Evolutionary conservation across 257 asterid species (phyloP), one percentile per base, ranked within the genome.

Genomic region (Fraxinus cuspidata): DNA sequence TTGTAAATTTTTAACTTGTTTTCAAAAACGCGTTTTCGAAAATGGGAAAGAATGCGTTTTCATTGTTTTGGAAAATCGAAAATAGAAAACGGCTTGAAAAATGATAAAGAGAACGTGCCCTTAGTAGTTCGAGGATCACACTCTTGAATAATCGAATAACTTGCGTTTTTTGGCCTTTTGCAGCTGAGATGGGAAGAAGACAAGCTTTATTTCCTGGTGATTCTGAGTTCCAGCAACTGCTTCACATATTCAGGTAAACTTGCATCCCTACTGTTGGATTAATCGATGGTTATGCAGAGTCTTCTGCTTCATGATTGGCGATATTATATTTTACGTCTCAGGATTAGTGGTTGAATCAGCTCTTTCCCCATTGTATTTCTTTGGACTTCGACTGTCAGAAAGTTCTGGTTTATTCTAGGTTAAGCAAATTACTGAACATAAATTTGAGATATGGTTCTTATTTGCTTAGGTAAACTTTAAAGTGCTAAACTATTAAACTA

Each of bases 171-270:
- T 23, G 8, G 72, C 34, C 58, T 74, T 27, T 31, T 81, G 85
- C 87, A 91, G 98, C 98, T 53, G 99, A 94, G 88, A 92, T 94
- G 99, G 97, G 56, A 23, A 85, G 98, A 79, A 88, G 96, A 75
- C 99, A 94, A 81, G 94, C 99, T 13, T 80, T 94, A 79, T 94
- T 94, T 83, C 94, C 97, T 4, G 99, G 99, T 7, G 99, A 94
- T 76, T 92, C 98, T 0, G 99, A 94, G 83, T 94, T 90, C 77
- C 99, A 94, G 79, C 99, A 94, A 63, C 85, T 94, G 84, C 96
- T 94, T 68, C 96, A 92, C 83, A 92, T 94, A 64, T 94, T 94
- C 80, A 90, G 96, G 97, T 92, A 72, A 42, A 35, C 25, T 44
- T 58, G 37, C 42, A 15, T 49, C n/a, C 21, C 1, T 29, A 74